phyloP scores from a whole-genome alignment of 306 rosid genomes.

The Glycine soja region DNA sequence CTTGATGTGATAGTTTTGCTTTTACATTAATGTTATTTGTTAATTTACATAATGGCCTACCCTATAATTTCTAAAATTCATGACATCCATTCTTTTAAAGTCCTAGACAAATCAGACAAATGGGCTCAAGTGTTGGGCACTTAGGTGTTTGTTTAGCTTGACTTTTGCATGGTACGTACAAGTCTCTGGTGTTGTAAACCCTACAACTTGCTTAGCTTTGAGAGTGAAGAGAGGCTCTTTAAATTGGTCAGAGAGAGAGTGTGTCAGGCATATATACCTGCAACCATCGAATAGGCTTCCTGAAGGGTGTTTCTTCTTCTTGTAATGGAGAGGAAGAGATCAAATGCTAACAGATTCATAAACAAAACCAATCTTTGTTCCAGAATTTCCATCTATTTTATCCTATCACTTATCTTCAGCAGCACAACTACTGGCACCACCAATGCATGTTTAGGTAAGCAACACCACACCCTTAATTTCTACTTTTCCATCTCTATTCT shows the following conservation, averaged over 20 bases:
- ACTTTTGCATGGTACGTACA: slow-evolving; percentile 58
- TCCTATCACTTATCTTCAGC: slow-evolving; percentile 56
- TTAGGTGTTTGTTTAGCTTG: slow-evolving; percentile 46
- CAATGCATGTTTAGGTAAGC: slow-evolving; percentile 59
- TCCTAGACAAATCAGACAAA: slow-evolving; percentile 35
- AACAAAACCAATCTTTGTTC: slow-evolving; percentile 44
- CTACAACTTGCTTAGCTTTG: slow-evolving; percentile 45
- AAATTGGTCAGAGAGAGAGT: background rate
- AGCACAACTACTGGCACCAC: slow-evolving; percentile 1
- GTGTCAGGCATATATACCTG: slow-evolving; percentile 40
- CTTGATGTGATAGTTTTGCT: too few relatives aligned
- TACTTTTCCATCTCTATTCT: slow-evolving; percentile 10
- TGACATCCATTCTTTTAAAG: background rate
- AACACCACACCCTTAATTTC: slow-evolving; percentile 11
- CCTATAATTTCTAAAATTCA: background rate
- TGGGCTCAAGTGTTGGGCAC: slow-evolving; percentile 47
- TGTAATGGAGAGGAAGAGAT: slow-evolving; percentile 75
- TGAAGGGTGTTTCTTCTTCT: slow-evolving; percentile 37
- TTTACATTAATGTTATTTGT: background rate
- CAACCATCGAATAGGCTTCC: slow-evolving; percentile 28
- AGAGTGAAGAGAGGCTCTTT: slow-evolving; percentile 11
- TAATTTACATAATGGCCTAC: background rate
- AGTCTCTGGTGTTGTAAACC: slow-evolving; percentile 36
- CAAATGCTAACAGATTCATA: slow-evolving; percentile 37
- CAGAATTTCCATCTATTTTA: slow-evolving; percentile 34